Base-by-base conservation (phyloP, 1,139 yeast species). In the Geotrichum europaeum region DNA sequence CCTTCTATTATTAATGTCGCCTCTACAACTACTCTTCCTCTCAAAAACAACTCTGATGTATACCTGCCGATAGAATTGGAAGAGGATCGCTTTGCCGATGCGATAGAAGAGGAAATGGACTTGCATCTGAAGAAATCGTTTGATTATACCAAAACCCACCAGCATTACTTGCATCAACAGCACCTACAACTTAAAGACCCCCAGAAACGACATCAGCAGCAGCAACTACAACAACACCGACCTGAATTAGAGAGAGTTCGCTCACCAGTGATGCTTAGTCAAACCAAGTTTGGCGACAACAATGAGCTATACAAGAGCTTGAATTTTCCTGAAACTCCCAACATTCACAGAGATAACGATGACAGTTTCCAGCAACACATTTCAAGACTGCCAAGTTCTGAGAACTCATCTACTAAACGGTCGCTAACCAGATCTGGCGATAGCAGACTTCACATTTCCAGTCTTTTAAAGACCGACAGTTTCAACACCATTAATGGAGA, bases 21-120 rank as follows among this genome's bases (percentile, higher is more conserved):
- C 6, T 18, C 57, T 22, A 49, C 57, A 18, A 32, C 53, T 13
- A 43, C 53, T 3, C 49, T 34, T 18, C 13, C 56, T n/a, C 50
- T 49, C 4, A 34, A 28, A 9, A 18, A 13, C 22, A 13, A 36
- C 20, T 20, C 49, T n/a, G 57, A 56, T 5, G 43, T 52, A n/a
- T 55, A 66, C n/a, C 58, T 75, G 63, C 77, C 78, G 3, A 74
- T 74, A 75, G 73, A 74, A 40, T 74, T 75, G 59, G 78, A 75
- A 60, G 47, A 52, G 30, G 47, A 34, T 52, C 55, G 24, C 18
- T 52, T 32, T 20, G 47, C 47, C 10, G 47, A 20, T 20, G 47
- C 45, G 24, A 20, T 36, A 28, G 61, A 59, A 30, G 61, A 59
- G 24, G 61, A 55, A 25, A 59, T 59, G 58, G 58, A 52, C n/a